Evolutionary conservation across 495 filamentous ascomycete species (phyloP).

Genomic region (Cercophora sp.): DNA sequence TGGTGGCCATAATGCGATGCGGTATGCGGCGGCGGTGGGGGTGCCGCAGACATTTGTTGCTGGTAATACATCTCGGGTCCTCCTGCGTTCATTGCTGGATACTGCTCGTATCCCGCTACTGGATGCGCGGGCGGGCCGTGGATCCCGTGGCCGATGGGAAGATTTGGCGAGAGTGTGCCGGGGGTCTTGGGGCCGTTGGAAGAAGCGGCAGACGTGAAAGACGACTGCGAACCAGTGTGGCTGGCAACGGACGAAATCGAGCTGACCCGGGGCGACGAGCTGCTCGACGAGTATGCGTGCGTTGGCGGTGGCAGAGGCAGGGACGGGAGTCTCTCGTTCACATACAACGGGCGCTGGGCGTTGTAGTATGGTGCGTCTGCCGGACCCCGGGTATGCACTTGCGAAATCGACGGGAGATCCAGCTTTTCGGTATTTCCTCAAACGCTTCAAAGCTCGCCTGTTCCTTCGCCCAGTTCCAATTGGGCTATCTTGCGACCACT

Average conservation of each 20-base stretch:
- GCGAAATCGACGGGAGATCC: conserved; percentile 93
- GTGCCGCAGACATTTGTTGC: conserved; percentile 75
- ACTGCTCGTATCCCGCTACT: conserved; percentile 49
- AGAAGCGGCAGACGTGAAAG: conserved; percentile 51
- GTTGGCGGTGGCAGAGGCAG: conserved; percentile 66
- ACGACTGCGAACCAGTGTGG: conserved; percentile 50
- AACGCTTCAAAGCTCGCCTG: conserved; percentile 3
- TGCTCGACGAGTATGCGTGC: conserved; percentile 59
- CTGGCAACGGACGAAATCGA: conserved; percentile 57
- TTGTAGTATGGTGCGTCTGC: conserved; percentile 75
- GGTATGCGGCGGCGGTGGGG: conserved; percentile 74
- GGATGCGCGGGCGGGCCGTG: conserved; percentile 38
- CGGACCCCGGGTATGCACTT: conserved; percentile 85
- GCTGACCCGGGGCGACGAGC: conserved; percentile 65
- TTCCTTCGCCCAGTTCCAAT: not conserved
- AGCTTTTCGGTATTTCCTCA: conserved; percentile 80
- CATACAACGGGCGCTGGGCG: conserved; percentile 62
- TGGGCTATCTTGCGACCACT: too few relatives aligned
- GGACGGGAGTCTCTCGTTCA: conserved; percentile 73
- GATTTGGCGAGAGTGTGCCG: conserved; percentile 40
- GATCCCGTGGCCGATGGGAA: conserved; percentile 37
- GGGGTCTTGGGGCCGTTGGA: conserved; percentile 57
- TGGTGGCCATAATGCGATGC: conserved; percentile 75
- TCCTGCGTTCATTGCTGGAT: conserved; percentile 80
- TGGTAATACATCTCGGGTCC: conserved; percentile 77